Base-by-base conservation (phyloP, 164 flowering plant species). In the Magnolia sinica region DNA sequence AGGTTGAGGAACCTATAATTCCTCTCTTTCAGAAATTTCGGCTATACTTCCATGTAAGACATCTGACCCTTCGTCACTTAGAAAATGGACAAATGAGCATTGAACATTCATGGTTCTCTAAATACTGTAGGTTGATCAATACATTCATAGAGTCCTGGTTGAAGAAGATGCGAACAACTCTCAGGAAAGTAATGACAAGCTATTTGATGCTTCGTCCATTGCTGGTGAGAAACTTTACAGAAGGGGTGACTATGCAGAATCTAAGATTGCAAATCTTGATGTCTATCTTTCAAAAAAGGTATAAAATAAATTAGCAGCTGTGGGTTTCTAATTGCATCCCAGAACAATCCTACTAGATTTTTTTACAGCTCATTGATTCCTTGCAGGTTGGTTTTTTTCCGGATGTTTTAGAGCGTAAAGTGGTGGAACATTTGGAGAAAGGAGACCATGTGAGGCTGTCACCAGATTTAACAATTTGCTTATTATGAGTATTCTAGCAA, bases 341-440 rank as follows among this genome's bases (percentile, higher is more conserved):
- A 59, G 22, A 72, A 10, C 24, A 64, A 61, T 24, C 68, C 50
- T 27, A 29, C 64, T 70, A 2, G 69, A 72, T 72, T 24, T 29
- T 64, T 78, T 55, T 49, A 72, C 49, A 27, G 11, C 49, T 14
- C 72, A 18, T 73, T 74, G 37, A 45, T 72, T 45, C 19, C 23
- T 77, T 79, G 73, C 89, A 95, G 98, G 98, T 95, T 81, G 98
- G 98, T 71, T 77, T 92, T 78, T 95, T 95, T 85, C 97, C 98
- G 24, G 98, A 95, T 85, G 78, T 93, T 64, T 73, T 95, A 73
- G 98, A 92, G 78, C 89, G 90, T 11, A 92, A 87, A 83, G 91
- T 90, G 69, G 83, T 74, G 83, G 88, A 84, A 23, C 93, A 95
- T 84, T 82, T 95, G 78, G 90, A 90, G 85, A 87, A 88, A 73